Evolutionary conservation across 306 rosid species (phyloP).

Genomic region (cucumber (Cucumis sativus)): DNA sequence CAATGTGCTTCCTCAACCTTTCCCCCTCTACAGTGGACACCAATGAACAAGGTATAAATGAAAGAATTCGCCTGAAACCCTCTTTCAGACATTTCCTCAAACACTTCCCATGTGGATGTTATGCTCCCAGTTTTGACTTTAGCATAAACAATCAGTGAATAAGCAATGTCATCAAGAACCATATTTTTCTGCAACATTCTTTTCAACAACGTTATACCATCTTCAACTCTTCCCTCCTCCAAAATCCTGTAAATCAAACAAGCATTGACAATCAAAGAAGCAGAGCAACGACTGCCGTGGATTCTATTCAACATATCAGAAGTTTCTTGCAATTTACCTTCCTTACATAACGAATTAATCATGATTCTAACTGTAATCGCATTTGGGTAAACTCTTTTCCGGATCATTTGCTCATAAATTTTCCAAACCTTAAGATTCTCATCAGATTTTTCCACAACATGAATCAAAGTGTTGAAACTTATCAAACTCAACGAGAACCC

Average conservation of each 20-base stretch:
- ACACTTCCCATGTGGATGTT: constrained; percentile 28
- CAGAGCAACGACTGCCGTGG: constrained; percentile 33
- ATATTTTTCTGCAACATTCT: constrained; percentile 63
- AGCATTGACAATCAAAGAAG: constrained; percentile 45
- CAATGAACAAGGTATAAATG: constrained; percentile 45
- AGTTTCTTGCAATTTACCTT: constrained; percentile 42
- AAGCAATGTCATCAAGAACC: constrained; percentile 49
- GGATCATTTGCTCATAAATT: constrained; percentile 64
- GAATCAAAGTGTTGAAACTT: constrained; percentile 52
- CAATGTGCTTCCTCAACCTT: constrained; percentile 35
- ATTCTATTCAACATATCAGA: constrained; percentile 45
- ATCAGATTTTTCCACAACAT: constrained; percentile 39
- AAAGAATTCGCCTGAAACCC: constrained; percentile 57
- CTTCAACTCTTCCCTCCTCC: constrained; percentile 39
- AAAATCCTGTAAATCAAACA: constrained; percentile 40
- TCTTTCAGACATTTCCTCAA: constrained; percentile 49
- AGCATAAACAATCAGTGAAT: constrained; percentile 42
- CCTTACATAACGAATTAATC: constrained; percentile 60
- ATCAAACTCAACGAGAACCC: constrained; percentile 36
- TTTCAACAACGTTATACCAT: constrained; percentile 41
- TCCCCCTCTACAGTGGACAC: constrained; percentile 45
- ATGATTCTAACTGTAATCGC: constrained; percentile 33
- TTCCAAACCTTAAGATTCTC: constrained; percentile 35
- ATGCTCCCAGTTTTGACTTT: constrained; percentile 32
- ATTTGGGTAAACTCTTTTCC: constrained; percentile 37